A percentile compares a stretch with the other conserved stretches of the same genome.
phyloP scores from a whole-genome alignment of 2,329 filamentous ascomycete genomes.

The Cladophialophora psammophila region DNA sequence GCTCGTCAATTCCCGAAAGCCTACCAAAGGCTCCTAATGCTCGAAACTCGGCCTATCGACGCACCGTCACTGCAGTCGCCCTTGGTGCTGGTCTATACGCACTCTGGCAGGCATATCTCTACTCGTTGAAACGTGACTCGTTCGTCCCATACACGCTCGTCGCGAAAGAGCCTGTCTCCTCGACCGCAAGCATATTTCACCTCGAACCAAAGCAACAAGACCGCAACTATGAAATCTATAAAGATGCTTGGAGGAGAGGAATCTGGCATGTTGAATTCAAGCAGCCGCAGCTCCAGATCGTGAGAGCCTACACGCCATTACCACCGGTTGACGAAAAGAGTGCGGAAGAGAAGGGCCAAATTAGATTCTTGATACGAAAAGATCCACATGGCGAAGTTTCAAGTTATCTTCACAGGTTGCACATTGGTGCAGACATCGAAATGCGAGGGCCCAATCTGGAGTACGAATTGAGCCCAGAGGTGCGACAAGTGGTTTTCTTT shows the following conservation, averaged over 20 bases:
- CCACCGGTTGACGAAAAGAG: slow-evolving; percentile 59
- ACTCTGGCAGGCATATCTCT: slow-evolving; percentile 16
- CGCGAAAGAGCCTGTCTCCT: slow-evolving; percentile 53
- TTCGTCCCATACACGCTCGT: slow-evolving; percentile 54
- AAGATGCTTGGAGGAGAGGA: slow-evolving; percentile 65
- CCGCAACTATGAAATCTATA: slow-evolving; percentile 49
- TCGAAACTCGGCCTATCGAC: slow-evolving; percentile 13
- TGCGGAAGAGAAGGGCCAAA: slow-evolving; percentile 48
- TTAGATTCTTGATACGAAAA: slow-evolving; percentile 80
- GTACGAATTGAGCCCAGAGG: slow-evolving; percentile 64
- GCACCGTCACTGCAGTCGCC: slow-evolving; percentile 14
- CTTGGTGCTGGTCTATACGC: slow-evolving; percentile 13
- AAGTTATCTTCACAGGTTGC: slow-evolving; percentile 74
- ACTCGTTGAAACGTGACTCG: slow-evolving; percentile 15
- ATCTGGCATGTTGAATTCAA: slow-evolving; percentile 93
- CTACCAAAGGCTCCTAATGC: slow-evolving; percentile 16
- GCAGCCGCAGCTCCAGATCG: slow-evolving; percentile 92
- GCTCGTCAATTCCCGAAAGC: slow-evolving; percentile 16
- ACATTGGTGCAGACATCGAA: slow-evolving; percentile 70
- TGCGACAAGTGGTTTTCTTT: slow-evolving; percentile 75
- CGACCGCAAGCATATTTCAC: slow-evolving; percentile 55
- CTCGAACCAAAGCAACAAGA: slow-evolving; percentile 46
- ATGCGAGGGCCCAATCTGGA: slow-evolving; percentile 81
- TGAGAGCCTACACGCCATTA: slow-evolving; percentile 87
- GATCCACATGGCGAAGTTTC: slow-evolving; percentile 86